A percentile compares a stretch with the other conserved stretches of the same genome.
phyloP scores from a whole-genome alignment of 305 asterid species.

The Withania somnifera region DNA sequence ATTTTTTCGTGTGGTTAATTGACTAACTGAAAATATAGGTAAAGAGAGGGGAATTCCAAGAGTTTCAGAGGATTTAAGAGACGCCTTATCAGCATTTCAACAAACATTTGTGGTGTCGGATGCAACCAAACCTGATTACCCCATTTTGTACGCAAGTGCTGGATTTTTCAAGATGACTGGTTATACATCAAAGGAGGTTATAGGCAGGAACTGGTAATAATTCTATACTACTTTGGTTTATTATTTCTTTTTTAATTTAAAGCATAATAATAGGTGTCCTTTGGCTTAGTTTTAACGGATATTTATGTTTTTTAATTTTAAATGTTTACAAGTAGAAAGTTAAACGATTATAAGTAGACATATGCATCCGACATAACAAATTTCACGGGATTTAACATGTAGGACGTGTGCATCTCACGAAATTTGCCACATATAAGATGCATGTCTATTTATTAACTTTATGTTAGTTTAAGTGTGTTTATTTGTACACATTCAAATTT shows the following conservation, averaged over 20 bases:
- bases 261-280: no score
- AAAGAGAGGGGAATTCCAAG: conserved; percentile 58
- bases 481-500: no score
- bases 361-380: no score
- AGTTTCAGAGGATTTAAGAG: conserved; percentile 74
- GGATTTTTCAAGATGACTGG: conserved; percentile 98
- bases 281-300: no score
- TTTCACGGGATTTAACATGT: no score
- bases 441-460: no score
- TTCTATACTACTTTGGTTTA: background rate
- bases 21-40: conserved; percentile 15
- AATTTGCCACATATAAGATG: no score
- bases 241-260: background rate
- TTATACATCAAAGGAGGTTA: conserved; percentile 80
- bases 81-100: conserved; percentile 85
- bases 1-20: background rate
- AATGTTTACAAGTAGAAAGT: no score
- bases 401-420: no score
- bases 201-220: conserved; percentile 73
- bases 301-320: no score
- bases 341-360: no score
- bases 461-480: no score
- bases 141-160: conserved; percentile 92
- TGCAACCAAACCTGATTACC: conserved; percentile 75
- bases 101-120: conserved; percentile 96